These are phyloP conservation scores for Kurtzmaniella natalensis DNA, from an alignment of 1,139 yeast species.

Conservation along the genomic window DNA sequence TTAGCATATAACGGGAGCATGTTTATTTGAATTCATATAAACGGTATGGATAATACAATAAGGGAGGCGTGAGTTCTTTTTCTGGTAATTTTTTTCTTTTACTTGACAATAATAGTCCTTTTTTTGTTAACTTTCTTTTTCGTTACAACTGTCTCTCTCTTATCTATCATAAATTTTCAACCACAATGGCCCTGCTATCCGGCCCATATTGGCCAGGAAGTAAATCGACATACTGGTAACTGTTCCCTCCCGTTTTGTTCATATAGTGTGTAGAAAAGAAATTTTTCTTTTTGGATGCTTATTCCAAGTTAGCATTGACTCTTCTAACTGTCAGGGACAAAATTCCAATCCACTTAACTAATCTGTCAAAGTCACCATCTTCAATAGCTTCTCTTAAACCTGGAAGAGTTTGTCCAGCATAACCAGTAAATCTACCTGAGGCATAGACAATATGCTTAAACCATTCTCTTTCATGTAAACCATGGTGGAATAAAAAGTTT, in stretches of 20 bases:
- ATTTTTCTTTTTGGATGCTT: not conserved
- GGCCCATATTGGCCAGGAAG: not conserved
- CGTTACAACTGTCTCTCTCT: no score
- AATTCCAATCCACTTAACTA: slow-evolving; percentile 56
- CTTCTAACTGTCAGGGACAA: slow-evolving; percentile 36
- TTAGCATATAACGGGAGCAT: no score
- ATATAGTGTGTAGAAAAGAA: not conserved
- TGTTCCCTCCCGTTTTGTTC: not conserved
- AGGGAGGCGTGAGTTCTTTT: no score
- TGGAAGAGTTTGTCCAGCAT: slow-evolving; percentile 78
- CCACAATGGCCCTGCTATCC: no score
- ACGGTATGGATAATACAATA: no score
- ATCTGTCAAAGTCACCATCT: slow-evolving; percentile 51
- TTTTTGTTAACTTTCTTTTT: no score
- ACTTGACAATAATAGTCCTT: no score
- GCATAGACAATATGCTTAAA: slow-evolving; percentile 82
- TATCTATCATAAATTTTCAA: no score
- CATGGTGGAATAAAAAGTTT: slow-evolving; percentile 56
- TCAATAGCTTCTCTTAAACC: slow-evolving; percentile 78
- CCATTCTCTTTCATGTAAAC: slow-evolving; percentile 72
- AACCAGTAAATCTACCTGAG: slow-evolving; percentile 81
- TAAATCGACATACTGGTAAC: not conserved
- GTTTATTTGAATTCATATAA: no score
- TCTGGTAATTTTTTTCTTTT: no score
- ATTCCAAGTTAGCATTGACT: slow-evolving; percentile 11